Evolutionary conservation across 1,139 yeast species (phyloP), one percentile per base, ranked within the genome.

Genomic region (Taiozyma onychis): DNA sequence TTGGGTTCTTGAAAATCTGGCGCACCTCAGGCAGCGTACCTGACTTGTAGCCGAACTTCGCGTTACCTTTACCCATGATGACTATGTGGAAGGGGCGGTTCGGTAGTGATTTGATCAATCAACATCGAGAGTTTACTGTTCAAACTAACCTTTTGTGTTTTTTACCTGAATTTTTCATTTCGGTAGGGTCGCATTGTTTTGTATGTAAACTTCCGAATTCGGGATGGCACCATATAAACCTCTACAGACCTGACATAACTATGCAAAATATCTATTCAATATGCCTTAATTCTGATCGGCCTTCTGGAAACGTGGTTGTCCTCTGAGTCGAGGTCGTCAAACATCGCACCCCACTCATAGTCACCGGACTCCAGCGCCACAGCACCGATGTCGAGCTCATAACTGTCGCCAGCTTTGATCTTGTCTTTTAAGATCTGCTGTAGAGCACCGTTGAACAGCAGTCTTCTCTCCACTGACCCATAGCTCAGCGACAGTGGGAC

Each of bases 21-120:
- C 96, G 83, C 14, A 87, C 83, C 52, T 73, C 76, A 48, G 97
- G 97, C 58, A 90, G 76, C 46, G 88, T 74, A 65, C 97, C 97
- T 49, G 95, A 85, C 70, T 86, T 86, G 56, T 70, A 72, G 4
- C 79, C 80, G 53, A 67, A 70, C 55, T 71, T 73, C 13, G 75
- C 73, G 34, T 69, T 66, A 48, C 75, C 71, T 58, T 73, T 75
- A 53, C 75, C 77, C 80, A 75, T 75, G 2, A 14, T 24, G 41
- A 11, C 18, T 44, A 42, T 28, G 22, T 21, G 10, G 16, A 10
- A 18, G 10, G 13, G 14, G 16, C 1, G 24, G 26, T 13, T 22
- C 3, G n/a, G 30, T 27, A 22, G 16, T 21, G 44, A 35, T n/a
- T 16, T n/a, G n/a, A 30, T 30, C 34, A 11, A 11, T 30, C n/a